Conservation (phyloP, 169 alveolate species). For the Cryptosporidium viatorum region DNA sequence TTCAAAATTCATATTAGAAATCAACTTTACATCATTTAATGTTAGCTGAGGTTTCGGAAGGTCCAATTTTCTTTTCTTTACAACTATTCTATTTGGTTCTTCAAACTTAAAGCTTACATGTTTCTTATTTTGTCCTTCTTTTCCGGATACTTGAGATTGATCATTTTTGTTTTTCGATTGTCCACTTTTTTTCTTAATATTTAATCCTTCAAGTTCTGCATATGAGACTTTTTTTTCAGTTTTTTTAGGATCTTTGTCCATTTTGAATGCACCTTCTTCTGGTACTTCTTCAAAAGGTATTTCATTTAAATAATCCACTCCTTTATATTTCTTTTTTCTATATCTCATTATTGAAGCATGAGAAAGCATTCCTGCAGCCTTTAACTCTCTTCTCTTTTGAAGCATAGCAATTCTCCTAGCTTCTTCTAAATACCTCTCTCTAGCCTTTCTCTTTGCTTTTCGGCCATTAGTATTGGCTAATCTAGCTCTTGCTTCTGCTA, state of each 20-base stretch:
- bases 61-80: constrained; percentile 46
- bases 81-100: constrained; percentile 35
- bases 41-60: constrained; percentile 54
- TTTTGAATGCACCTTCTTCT: constrained; percentile 93
- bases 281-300: constrained; percentile 95
- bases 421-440: constrained; percentile 97
- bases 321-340: constrained; percentile 88
- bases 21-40: constrained; percentile 37
- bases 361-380: constrained; percentile 96
- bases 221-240: constrained; percentile 67
- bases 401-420: constrained; percentile 96
- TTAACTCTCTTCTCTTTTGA: constrained; percentile 97
- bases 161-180: constrained; percentile 24
- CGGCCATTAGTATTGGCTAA: constrained; percentile 99
- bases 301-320: constrained; percentile 94
- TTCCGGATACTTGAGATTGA: neutral
- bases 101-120: constrained; percentile 23
- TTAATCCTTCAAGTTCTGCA: constrained; percentile 70
- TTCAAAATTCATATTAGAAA: constrained; percentile 28
- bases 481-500: constrained; percentile 99
- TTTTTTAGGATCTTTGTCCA: constrained; percentile 82
- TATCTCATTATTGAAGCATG: constrained; percentile 82
- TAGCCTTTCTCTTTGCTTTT: constrained; percentile 99
- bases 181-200: neutral
- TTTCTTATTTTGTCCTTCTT: constrained; percentile 1